phyloP scores from a whole-genome alignment of 1,284 basidiomycete genomes.

The Anthracocystis setariae region DNA sequence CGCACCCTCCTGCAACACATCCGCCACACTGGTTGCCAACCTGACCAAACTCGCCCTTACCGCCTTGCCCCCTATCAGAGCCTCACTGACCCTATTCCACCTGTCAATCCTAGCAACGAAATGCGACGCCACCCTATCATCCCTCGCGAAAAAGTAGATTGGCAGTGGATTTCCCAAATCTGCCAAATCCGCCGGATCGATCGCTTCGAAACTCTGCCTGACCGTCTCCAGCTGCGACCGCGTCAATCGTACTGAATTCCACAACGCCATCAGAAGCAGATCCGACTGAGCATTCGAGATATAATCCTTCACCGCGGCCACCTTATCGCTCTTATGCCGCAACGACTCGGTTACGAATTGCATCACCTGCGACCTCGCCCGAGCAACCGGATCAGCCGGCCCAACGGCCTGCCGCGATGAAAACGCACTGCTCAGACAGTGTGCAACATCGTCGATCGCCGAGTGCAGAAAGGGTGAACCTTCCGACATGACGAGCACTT shows the following conservation, averaged over 20 bases:
- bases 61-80: conserved; percentile 5
- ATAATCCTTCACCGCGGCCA: conserved; percentile 62
- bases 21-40: conserved; percentile 18
- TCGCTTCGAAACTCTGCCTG: not conserved
- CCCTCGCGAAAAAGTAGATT: conserved; percentile 58
- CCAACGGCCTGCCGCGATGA: conserved; percentile 29
- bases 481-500: conserved; percentile 62
- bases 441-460: conserved; percentile 46
- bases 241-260: conserved; percentile 47
- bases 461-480: conserved; percentile 47
- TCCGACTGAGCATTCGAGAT: conserved; percentile 62
- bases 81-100: conserved; percentile 12
- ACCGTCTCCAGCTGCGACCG: conserved; percentile 11
- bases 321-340: conserved; percentile 40
- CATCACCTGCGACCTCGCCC: conserved; percentile 43
- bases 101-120: conserved; percentile 29
- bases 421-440: conserved; percentile 22
- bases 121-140: conserved; percentile 50
- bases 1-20: conserved; percentile 32
- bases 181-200: conserved; percentile 30
- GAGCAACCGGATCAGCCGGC: conserved; percentile 39
- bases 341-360: conserved; percentile 56
- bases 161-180: conserved; percentile 49
- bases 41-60: conserved; percentile 20
- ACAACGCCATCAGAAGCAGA: conserved; percentile 61